Evolutionary conservation across 2,329 filamentous ascomycete genomes (phyloP).

Genomic region (Capronia americana): DNA sequence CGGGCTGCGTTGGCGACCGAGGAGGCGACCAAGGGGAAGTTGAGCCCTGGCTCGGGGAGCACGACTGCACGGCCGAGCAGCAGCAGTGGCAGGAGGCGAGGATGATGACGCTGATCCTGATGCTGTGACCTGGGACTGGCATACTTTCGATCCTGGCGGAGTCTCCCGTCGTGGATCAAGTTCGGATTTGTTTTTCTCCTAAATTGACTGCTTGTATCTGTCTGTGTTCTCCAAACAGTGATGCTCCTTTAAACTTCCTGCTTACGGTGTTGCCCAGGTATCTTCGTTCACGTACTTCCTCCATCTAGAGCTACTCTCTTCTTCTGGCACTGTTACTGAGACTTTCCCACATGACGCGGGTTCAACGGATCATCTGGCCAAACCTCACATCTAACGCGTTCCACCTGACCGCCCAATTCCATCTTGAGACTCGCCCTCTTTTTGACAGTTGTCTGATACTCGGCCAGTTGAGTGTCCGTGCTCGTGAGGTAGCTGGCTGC

Average conservation of each 20-base stretch:
- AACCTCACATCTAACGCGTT: background rate
- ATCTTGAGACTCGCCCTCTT: background rate
- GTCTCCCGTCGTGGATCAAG: background rate
- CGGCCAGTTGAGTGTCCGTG: background rate
- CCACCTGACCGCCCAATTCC: background rate
- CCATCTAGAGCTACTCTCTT: background rate
- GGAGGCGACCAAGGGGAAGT: constrained; percentile 30
- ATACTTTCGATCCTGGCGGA: background rate
- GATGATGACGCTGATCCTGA: constrained; percentile 18
- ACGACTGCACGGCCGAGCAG: constrained; percentile 30
- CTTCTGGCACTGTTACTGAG: background rate
- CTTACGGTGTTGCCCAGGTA: background rate
- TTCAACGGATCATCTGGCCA: background rate
- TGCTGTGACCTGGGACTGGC: background rate
- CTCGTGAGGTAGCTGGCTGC: background rate
- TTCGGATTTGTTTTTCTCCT: background rate
- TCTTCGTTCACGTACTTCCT: background rate
- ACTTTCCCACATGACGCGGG: background rate
- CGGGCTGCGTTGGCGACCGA: constrained; percentile 34
- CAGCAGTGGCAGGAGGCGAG: constrained; percentile 36
- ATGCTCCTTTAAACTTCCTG: background rate
- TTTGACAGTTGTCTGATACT: background rate
- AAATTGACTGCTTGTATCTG: background rate
- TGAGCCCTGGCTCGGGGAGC: constrained; percentile 22
- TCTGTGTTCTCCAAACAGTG: background rate